Evolutionary conservation across 2,329 filamentous ascomycete species (phyloP), one percentile per base, ranked within the genome.

Genomic region (Akanthomyces dipterigenus): DNA sequence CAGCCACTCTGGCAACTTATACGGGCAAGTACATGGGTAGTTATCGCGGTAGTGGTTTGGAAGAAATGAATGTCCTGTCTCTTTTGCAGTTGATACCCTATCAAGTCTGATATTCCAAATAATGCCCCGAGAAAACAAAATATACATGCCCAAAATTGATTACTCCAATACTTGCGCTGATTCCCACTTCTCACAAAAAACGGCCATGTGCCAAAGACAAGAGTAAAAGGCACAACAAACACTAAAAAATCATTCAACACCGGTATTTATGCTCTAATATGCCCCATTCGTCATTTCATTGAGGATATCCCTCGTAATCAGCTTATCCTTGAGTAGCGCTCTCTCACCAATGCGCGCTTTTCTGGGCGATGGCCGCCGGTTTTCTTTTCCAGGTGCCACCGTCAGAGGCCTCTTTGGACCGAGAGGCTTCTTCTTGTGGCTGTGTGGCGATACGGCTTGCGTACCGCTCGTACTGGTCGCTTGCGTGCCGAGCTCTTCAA

Each of bases 261-360:
- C 50, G 34, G 6, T 34, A 42, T 45, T 40, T 49, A 59, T 62
- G 65, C 63, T 51, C 63, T 66, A 75, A 69, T 73, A 77, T 68
- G 70, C 75, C 66, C 76, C 77, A 62, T 77, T 74, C 58, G 75
- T 80, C 75, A 86, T 78, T 65, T 92, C 90, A 74, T 95, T 91
- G 67, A 92, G 78, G 65, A 96, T 86, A 78, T 93, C 88, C 70
- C 84, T 83, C 69, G 93, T 79, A 60, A 96, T 81, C 40, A 86
- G 83, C 68, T 86, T 85, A 40, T 82, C 85, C 62, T 84, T 86
- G 66, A 91, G 73, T 62, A 93, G 75, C 36, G 81, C 79, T 65
- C 81, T 83, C 56, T 82, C 82, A 0, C 86, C 85, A 50, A 85
- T 79, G 68, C 83, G 86, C 8, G 76, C 80, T 67, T 72, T 81